Base-by-base conservation (phyloP, 768 basidiomycete genomes). In the Boletus reticulatus region DNA sequence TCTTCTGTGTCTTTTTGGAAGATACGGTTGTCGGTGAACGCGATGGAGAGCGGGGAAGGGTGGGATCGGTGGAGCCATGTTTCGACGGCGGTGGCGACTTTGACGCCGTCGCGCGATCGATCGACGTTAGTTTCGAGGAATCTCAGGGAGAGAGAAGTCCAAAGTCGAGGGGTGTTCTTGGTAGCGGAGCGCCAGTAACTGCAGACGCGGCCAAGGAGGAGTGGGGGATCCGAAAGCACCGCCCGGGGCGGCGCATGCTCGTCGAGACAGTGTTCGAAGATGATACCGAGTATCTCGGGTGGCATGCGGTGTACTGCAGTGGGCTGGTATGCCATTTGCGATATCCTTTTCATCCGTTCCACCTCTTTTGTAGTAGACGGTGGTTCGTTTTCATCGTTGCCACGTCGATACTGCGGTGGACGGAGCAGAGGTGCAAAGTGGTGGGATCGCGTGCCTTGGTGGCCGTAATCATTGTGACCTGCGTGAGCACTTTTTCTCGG, bases 251-350 rank as follows among this genome's bases (percentile, higher is more conserved):
- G 24, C 16, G 46, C 37, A 2, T 38, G 38, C 29, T 36, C 45
- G 36, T 57, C 50, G 17, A 67, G 45, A 36, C 59, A 69, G 19
- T 43, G 42, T 53, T 69, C 65, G 36, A 68, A 68, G 7, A 68
- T 63, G 24, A 61, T 58, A 16, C 60, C 58, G 2, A 78, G 60
- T 80, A 84, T 71, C 71, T 84, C 62, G 1, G 67, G 67, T 5
- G 67, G 67, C 20, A 69, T 55, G 13, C 61, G 51, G 20, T 59
- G 51, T 7, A 50, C 37, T 16, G 37, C 31, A 14, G 55, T 43
- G 45, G 55, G 32, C 13, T 22, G 34, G 10, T 20, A 36, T n/a
- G 51, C 17, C 16, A 6, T 9, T 16, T 46, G 24, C 4, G 38
- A 38, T 31, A 19, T 6, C 29, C 13, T 54, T 36, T 19, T 24